phyloP scores from a whole-genome alignment of 352 stramenopile genomes.

The Phytophthora pluvialis region DNA sequence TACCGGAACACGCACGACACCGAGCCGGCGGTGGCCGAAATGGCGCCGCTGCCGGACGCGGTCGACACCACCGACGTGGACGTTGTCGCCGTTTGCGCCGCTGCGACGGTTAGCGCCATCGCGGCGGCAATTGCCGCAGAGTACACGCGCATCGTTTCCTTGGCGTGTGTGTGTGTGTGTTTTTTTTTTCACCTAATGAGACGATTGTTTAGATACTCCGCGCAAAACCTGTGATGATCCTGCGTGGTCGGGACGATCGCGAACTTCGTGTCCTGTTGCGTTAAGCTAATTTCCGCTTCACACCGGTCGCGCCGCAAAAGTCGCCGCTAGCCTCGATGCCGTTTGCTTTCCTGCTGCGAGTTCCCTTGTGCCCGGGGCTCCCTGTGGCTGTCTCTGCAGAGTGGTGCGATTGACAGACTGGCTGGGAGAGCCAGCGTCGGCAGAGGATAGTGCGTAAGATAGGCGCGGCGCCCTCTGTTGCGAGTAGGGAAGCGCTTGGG shows the following conservation, averaged over 20 bases:
- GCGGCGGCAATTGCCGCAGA: conserved; percentile 18
- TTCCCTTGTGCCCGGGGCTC: conserved; percentile 16
- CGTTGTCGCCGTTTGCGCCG: conserved; percentile 45
- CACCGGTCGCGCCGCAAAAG: background rate
- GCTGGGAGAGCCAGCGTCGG: conserved; percentile 30
- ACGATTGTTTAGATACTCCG: conserved; percentile 15
- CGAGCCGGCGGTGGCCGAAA: conserved; percentile 18
- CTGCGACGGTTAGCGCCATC: conserved; percentile 28
- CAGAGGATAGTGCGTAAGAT: conserved; percentile 33
- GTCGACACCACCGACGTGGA: conserved; percentile 25
- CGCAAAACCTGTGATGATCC: conserved; percentile 4
- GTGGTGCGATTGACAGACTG: conserved; percentile 36
- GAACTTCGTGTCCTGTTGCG: conserved; percentile 20
- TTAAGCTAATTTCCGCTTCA: conserved; percentile 17
- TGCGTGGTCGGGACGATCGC: conserved; percentile 5
- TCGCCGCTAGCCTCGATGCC: conserved; percentile 4
- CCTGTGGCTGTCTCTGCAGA: conserved; percentile 13
- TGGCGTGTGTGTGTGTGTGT: conserved; percentile 3
- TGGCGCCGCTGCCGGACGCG: conserved; percentile 46
- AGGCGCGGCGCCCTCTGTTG: conserved; percentile 20
- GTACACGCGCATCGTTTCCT: conserved; percentile 29
- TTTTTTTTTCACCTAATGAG: conserved; percentile 16
- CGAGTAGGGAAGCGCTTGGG: conserved; percentile 9
- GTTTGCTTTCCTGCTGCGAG: conserved; percentile 16
- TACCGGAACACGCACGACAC: conserved; percentile 66